Percentiles rank a stretch among this genome's conserved stretches.
These are phyloP conservation scores for Rhizophagus clarus DNA, from an alignment of 192 early-diverging fungal genomes.

Conservation along the genomic window DNA sequence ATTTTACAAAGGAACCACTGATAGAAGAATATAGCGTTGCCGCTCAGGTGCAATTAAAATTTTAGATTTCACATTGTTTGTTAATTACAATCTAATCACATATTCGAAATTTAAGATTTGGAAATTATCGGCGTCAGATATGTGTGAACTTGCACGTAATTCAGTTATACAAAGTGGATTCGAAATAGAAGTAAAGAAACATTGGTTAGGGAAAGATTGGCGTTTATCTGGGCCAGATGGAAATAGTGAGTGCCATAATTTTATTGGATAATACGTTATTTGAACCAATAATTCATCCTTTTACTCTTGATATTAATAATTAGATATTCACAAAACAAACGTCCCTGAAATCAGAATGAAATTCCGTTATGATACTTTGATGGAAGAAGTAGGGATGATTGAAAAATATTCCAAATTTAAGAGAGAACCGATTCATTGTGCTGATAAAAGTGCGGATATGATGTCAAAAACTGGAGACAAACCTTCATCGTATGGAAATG, in stretches of 20 bases:
- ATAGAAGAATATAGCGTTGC: constrained; percentile 97
- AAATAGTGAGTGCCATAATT: constrained; percentile 41
- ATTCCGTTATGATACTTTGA: constrained; percentile 83
- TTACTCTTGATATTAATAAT: not conserved
- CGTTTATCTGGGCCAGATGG: constrained; percentile 72
- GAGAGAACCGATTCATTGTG: not conserved
- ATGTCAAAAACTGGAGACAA: no score
- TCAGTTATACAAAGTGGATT: constrained; percentile 89
- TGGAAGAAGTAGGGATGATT: constrained; percentile 70
- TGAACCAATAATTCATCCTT: not conserved
- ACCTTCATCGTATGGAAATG: no score
- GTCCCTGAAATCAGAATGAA: constrained; percentile 85
- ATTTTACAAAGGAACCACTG: constrained; percentile 94
- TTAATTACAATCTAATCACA: not conserved
- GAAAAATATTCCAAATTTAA: constrained; percentile 39
- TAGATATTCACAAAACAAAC: constrained; percentile 88
- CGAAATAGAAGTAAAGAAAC: constrained; percentile 84
- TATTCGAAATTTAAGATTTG: constrained; percentile 64
- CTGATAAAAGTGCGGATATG: not conserved
- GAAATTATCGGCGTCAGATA: constrained; percentile 88
- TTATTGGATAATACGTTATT: not conserved
- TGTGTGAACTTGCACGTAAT: constrained; percentile 95
- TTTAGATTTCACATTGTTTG: not conserved
- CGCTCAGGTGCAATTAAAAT: constrained; percentile 62
- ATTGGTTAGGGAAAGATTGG: constrained; percentile 86